Conservation (phyloP, 2,329 filamentous ascomycete genomes). For the Sporothrix phasma region DNA sequence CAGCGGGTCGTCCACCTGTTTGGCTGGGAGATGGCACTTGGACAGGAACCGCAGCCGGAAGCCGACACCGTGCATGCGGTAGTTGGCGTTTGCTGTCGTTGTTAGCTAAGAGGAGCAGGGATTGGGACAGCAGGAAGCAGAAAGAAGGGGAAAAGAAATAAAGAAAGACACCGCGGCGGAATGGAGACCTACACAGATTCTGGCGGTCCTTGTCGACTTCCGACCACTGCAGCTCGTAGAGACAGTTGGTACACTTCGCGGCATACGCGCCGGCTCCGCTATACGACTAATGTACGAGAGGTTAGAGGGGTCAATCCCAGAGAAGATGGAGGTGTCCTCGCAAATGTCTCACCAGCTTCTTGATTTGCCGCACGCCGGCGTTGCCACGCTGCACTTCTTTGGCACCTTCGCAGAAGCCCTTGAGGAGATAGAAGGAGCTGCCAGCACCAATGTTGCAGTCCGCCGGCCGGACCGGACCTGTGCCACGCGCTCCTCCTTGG, state of each 20-base stretch:
- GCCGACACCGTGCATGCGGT: conserved; percentile 34
- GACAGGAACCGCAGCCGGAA: conserved; percentile 47
- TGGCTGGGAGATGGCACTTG: conserved; percentile 43
- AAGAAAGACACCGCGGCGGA: background rate
- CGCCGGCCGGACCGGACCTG: background rate
- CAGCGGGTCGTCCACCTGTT: conserved; percentile 41
- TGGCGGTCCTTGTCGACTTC: conserved; percentile 43
- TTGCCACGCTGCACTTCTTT: conserved; percentile 39
- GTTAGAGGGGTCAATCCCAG: background rate
- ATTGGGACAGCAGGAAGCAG: too few species aligned
- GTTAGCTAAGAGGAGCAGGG: background rate
- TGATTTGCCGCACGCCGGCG: conserved; percentile 40
- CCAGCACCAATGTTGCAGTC: conserved; percentile 33
- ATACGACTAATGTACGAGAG: conserved; percentile 18
- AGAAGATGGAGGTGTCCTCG: background rate
- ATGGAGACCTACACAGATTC: conserved; percentile 32
- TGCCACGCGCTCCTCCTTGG: background rate
- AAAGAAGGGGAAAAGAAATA: too few species aligned
- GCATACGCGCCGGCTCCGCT: conserved; percentile 31
- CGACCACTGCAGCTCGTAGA: conserved; percentile 44
- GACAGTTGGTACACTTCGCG: conserved; percentile 43
- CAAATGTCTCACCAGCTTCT: conserved; percentile 34
- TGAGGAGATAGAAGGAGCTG: conserved; percentile 43
- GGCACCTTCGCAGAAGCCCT: conserved; percentile 47
- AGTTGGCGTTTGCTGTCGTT: conserved; percentile 36